phyloP scores from a whole-genome alignment of 495 filamentous ascomycete species.

The Penicillium riverlandense region DNA sequence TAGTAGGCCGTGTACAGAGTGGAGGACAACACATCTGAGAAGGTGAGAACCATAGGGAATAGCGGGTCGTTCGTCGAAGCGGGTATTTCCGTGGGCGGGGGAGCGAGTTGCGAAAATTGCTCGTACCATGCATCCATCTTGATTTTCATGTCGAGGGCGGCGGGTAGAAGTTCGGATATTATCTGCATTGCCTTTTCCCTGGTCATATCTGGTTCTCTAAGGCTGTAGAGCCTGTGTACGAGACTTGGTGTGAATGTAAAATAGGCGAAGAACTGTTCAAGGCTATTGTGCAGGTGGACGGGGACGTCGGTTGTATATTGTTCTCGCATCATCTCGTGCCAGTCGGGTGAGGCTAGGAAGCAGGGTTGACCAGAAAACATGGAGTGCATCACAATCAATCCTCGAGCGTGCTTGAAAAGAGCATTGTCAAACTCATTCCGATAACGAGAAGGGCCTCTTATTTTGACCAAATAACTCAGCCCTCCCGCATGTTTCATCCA shows the following conservation, averaged over 20 bases:
- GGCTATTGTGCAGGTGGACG: conserved; percentile 6
- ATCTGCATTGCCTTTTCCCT: conserved; percentile 4
- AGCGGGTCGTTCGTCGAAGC: conserved; percentile 15
- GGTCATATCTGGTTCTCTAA: conserved; percentile 13
- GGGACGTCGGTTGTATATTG: conserved; percentile 11
- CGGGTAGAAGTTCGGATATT: conserved; percentile 9
- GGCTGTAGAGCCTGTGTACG: conserved; percentile 19
- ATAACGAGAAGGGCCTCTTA: conserved; percentile 21
- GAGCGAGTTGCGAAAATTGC: conserved; percentile 11
- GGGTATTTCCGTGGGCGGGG: conserved; percentile 13
- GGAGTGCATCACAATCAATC: conserved; percentile 31
- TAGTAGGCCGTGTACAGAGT: conserved; percentile 24
- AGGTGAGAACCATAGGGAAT: conserved; percentile 18
- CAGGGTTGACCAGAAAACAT: conserved; percentile 26
- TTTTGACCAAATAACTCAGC: conserved; percentile 20
- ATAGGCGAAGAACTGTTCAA: conserved; percentile 25
- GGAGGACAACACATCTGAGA: conserved; percentile 17
- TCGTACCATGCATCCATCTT: conserved; percentile 20
- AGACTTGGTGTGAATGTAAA: conserved; percentile 25
- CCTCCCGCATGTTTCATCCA: conserved; percentile 35
- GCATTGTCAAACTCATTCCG: conserved; percentile 16
- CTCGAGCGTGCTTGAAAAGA: conserved; percentile 24
- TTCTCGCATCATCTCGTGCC: conserved; percentile 24
- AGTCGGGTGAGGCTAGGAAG: conserved; percentile 21
- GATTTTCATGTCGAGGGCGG: conserved; percentile 17